phyloP scores from a whole-genome alignment of 176 grass and related monocot genomes.

The Microstegium vimineum region DNA sequence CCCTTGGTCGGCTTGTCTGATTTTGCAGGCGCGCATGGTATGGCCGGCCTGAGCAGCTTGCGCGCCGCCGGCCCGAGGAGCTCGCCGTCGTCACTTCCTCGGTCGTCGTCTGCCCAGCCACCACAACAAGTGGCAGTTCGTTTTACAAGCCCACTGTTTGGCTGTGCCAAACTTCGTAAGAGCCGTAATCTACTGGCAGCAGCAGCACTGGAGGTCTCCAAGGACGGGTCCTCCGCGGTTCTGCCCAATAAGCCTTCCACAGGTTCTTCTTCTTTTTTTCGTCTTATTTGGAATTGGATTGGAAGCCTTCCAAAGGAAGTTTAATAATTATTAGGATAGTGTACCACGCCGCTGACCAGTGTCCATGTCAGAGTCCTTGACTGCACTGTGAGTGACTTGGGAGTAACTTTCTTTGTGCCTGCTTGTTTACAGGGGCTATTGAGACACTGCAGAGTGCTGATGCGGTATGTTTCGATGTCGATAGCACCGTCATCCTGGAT shows the following conservation, averaged over 20 bases:
- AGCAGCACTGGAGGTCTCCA: conserved; percentile 23
- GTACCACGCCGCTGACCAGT: not conserved
- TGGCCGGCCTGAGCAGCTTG: not conserved
- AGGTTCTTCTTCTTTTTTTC: conserved; percentile 12
- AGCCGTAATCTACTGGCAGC: not conserved
- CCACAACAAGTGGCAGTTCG: not conserved
- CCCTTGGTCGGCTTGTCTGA: too few relatives aligned
- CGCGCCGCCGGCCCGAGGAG: not conserved
- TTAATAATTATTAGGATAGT: not conserved
- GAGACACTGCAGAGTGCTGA: conserved; percentile 44
- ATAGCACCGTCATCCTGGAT: conserved; percentile 85
- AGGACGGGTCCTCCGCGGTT: not conserved
- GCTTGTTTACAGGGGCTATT: conserved; percentile 38
- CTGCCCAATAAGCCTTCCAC: conserved; percentile 29
- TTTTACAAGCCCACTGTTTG: not conserved
- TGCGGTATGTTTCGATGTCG: conserved; percentile 86
- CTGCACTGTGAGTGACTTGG: not conserved
- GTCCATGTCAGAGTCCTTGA: not conserved
- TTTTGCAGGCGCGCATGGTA: conserved; percentile 22
- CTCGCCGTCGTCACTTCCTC: not conserved
- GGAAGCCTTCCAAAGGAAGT: not conserved
- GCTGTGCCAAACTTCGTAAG: not conserved
- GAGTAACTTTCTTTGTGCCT: not conserved
- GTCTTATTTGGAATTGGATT: not conserved
- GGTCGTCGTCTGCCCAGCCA: not conserved